Evolutionary conservation across 2,329 filamentous ascomycete species (phyloP).

Genomic region (Fusarium pseudograminearum): DNA sequence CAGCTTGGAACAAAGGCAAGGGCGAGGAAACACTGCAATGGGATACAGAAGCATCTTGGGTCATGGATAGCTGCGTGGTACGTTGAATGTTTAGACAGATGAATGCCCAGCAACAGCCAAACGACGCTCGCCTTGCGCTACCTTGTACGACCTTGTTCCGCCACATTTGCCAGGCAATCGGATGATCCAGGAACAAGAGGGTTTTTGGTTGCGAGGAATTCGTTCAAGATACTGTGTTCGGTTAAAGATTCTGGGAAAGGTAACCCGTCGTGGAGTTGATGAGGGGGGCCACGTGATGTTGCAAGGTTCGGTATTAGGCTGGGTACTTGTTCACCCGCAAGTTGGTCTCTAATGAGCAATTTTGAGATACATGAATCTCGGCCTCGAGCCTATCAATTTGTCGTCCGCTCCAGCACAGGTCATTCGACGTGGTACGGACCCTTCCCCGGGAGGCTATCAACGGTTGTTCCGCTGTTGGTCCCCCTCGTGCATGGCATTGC

Average conservation of each 20-base stretch:
- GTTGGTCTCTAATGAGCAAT: constrained; percentile 13
- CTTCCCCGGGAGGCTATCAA: constrained; percentile 21
- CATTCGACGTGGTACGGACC: constrained; percentile 5
- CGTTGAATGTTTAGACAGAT: constrained; percentile 14
- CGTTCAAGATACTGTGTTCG: constrained; percentile 25
- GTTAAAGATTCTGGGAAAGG: constrained; percentile 15
- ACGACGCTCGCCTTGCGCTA: constrained; percentile 28
- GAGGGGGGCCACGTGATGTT: constrained; percentile 23
- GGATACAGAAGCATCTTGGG: constrained; percentile 17
- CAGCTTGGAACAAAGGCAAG: background rate
- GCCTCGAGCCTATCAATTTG: background rate
- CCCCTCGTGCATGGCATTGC: constrained; percentile 8
- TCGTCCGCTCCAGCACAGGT: background rate
- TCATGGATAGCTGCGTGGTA: constrained; percentile 21
- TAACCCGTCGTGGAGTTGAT: constrained; percentile 6
- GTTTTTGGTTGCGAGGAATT: background rate
- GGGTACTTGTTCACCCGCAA: constrained; percentile 6
- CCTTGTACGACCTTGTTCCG: constrained; percentile 32
- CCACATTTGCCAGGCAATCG: constrained; percentile 32
- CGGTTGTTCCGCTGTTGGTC: constrained; percentile 17
- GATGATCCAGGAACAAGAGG: constrained; percentile 8
- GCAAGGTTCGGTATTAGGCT: background rate
- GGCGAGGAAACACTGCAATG: background rate
- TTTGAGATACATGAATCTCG: background rate
- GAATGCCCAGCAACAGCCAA: constrained; percentile 20